phyloP scores from a whole-genome alignment of 768 basidiomycete species.

The Floccularia luteovirens region DNA sequence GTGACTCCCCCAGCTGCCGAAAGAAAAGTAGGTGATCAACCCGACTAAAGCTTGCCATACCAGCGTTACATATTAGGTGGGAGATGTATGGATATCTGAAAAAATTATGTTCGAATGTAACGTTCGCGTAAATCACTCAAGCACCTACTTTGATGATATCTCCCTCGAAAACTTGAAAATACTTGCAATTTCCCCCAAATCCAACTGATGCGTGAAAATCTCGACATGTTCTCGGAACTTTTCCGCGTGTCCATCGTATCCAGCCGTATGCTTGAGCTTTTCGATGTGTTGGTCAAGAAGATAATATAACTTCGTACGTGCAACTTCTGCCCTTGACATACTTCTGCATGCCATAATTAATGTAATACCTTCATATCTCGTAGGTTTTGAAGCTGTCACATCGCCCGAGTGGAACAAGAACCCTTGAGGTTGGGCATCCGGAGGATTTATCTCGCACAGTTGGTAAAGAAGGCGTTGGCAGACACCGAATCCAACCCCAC shows the following conservation, averaged over 20 bases:
- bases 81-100: slow-evolving; percentile 74
- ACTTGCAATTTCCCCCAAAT: slow-evolving; percentile 53
- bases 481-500: slow-evolving; percentile 79
- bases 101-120: slow-evolving; percentile 1
- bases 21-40: slow-evolving; percentile 44
- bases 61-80: slow-evolving; percentile 77
- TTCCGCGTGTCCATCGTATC: slow-evolving; percentile 46
- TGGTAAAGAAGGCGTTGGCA: slow-evolving; percentile 73
- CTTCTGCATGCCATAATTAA: slow-evolving; percentile 80
- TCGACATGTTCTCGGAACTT: slow-evolving; percentile 50
- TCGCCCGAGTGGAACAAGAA: slow-evolving; percentile 21
- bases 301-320: slow-evolving; percentile 43
- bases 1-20: slow-evolving; percentile 37
- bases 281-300: slow-evolving; percentile 50
- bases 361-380: slow-evolving; percentile 47
- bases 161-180: slow-evolving; percentile 56
- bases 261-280: slow-evolving; percentile 20
- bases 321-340: slow-evolving; percentile 51
- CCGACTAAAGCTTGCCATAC: slow-evolving; percentile 47
- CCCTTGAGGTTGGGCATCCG: slow-evolving; percentile 42
- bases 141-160: slow-evolving; percentile 43
- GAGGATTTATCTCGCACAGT: slow-evolving; percentile 41
- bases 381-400: slow-evolving; percentile 9
- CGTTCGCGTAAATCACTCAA: not conserved
- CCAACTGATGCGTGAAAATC: slow-evolving; percentile 55